Evolutionary conservation across 2,329 filamentous ascomycete species (phyloP), one percentile per base, ranked within the genome.

Genomic region (Acrocalymma vagum): DNA sequence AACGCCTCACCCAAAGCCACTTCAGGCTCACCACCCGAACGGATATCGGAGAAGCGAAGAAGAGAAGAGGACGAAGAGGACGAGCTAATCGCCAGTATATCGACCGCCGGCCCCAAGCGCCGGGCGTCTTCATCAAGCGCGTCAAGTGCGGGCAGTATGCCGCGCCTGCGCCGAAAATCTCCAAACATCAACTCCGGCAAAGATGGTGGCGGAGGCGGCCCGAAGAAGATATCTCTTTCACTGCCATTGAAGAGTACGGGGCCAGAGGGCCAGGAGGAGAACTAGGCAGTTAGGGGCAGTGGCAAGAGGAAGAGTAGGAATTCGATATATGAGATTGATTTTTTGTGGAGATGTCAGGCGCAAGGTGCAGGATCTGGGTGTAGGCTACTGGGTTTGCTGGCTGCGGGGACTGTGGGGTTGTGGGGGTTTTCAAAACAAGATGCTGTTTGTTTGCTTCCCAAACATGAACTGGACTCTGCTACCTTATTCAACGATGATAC

Each of bases 21-120:
- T 6, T 21, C 38, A n/a, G 48, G 45, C 24, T 55, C 62, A n/a
- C 63, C 68, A 6, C 87, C 86, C 0, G 90, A 96, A 69, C 82
- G 90, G 38, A 72, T 95, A 13, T 87, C 90, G 0, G 90, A 95
- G 67, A 97, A 97, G 71, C 86, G 93, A 31, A 83, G 93, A 31
- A 83, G 94, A 57, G 92, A 96, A 64, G 93, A 96, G 42, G 90
- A 95, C 48, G 93, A 96, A 29, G 92, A 96, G 40, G 92, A 96
- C 52, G 90, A 93, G 61, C 74, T 69, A 9, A 53, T 97, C n/a
- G 85, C 85, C 38, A 95, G 94, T 71, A 78, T 96, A 57, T 84
- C 89, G 11, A 60, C 63, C n/a, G 62, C 70, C 31, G 64, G 63
- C 9, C 73, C 74, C 36, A 72, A 77, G 42, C 66, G 76, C 20